Conservation (phyloP, 306 rosid species). For the Quercus parvula region DNA sequence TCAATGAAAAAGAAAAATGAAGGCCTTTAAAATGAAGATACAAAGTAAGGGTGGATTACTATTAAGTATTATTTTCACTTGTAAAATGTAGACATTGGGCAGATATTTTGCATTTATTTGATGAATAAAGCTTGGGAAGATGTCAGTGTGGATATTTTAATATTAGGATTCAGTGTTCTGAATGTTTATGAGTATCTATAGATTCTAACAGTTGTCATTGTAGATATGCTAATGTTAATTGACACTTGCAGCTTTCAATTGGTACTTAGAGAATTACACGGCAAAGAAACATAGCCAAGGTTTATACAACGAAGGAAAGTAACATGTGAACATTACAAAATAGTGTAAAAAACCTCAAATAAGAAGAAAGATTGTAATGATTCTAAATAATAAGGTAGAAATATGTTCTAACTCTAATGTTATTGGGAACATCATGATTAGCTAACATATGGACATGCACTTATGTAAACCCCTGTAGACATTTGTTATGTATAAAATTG, state of each 20-base stretch:
- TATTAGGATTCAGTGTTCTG: background rate
- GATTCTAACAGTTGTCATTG: background rate
- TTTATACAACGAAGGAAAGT: background rate
- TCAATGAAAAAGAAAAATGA: background rate
- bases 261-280: background rate
- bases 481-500: background rate
- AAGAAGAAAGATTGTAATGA: background rate
- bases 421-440: background rate
- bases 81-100: too few relatives aligned
- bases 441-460: background rate
- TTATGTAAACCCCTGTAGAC: background rate
- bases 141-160: too few relatives aligned
- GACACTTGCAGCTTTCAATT: background rate
- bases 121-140: too few relatives aligned
- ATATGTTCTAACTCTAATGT: background rate
- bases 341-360: background rate
- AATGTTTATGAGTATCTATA: background rate
- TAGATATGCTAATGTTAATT: too few relatives aligned
- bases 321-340: background rate
- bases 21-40: background rate
- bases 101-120: too few relatives aligned
- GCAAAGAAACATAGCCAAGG: background rate
- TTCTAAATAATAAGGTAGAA: background rate
- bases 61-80: too few relatives aligned
- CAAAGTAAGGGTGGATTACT: too few relatives aligned